These are phyloP conservation scores for Aspergillus puulaauensis DNA, from an alignment of 2,329 filamentous ascomycete genomes.

Conservation along the genomic window DNA sequence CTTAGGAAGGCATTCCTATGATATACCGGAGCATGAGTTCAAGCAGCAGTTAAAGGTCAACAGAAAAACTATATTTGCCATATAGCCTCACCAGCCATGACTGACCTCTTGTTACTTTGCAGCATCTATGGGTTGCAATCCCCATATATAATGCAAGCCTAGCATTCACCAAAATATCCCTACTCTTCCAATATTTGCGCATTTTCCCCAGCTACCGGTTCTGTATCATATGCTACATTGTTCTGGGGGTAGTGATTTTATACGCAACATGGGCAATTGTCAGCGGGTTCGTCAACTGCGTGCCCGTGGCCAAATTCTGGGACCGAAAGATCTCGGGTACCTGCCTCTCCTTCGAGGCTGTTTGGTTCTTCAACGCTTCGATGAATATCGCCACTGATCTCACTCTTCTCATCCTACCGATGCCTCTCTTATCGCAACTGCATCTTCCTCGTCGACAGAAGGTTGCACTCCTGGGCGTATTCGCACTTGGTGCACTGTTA, in stretches of 20 bases:
- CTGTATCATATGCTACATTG: conserved; percentile 32
- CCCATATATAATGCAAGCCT: conserved; percentile 35
- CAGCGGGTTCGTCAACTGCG: conserved; percentile 43
- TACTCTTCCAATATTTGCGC: conserved; percentile 48
- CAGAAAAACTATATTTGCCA: too few species aligned
- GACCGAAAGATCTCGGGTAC: conserved; percentile 30
- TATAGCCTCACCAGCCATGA: too few species aligned
- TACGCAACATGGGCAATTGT: conserved; percentile 36
- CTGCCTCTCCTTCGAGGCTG: conserved; percentile 39
- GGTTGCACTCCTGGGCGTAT: conserved; percentile 40
- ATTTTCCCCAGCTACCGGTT: conserved; percentile 38
- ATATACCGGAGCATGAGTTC: conserved; percentile 16
- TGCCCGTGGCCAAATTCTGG: conserved; percentile 45
- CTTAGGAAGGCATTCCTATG: conserved; percentile 27
- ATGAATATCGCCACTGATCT: conserved; percentile 46
- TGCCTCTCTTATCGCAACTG: conserved; percentile 42
- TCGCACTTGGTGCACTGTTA: conserved; percentile 43
- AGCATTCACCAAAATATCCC: conserved; percentile 44
- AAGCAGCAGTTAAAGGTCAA: conserved; percentile 6
- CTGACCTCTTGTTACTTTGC: background rate
- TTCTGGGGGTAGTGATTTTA: conserved; percentile 32
- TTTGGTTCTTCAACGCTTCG: conserved; percentile 45
- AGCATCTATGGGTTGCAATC: conserved; percentile 33
- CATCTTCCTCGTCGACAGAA: conserved; percentile 45
- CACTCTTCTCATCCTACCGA: conserved; percentile 42